These are phyloP conservation scores for Aspergillus sp. DNA, from an alignment of 2,329 filamentous ascomycete species.

Conservation along the genomic window DNA sequence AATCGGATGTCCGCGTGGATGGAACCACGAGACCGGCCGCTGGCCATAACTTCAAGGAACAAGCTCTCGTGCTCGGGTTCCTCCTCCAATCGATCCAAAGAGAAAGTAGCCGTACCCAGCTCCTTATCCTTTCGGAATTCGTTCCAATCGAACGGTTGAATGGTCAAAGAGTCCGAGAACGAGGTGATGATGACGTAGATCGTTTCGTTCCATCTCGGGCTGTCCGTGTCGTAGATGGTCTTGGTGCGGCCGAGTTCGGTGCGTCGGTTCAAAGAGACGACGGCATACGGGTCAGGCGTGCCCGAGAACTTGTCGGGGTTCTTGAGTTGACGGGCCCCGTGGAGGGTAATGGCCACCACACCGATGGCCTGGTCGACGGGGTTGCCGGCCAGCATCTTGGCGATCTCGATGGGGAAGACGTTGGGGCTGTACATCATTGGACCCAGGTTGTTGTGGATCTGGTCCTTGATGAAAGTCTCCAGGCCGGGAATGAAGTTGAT, in stretches of 20 bases:
- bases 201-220: constrained; percentile 94
- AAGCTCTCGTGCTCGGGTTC: constrained; percentile 78
- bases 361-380: constrained; percentile 95
- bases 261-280: constrained; percentile 80
- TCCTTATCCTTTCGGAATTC: constrained; percentile 97
- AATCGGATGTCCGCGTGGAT: constrained; percentile 83
- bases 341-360: constrained; percentile 85
- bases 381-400: constrained; percentile 94
- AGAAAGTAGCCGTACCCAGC: constrained; percentile 81
- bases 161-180: constrained; percentile 80
- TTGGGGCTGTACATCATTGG: constrained; percentile 99
- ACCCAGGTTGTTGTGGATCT: constrained; percentile 88
- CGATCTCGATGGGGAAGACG: constrained; percentile 96
- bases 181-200: constrained; percentile 93
- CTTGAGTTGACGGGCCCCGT: constrained; percentile 88
- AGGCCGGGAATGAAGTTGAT: constrained; percentile 98
- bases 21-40: constrained; percentile 79
- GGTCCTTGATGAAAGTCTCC: constrained; percentile 89
- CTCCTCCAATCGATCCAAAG: constrained; percentile 77
- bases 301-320: constrained; percentile 93
- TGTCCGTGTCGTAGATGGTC: constrained; percentile 77
- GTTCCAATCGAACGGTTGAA: constrained; percentile 89
- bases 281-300: constrained; percentile 85
- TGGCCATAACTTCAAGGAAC: constrained; percentile 77
- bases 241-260: constrained; percentile 84